Evolutionary conservation across 2,329 filamentous ascomycete genomes (phyloP), one percentile per base, ranked within the genome.

Genomic region (Cytospora schulzeri): DNA sequence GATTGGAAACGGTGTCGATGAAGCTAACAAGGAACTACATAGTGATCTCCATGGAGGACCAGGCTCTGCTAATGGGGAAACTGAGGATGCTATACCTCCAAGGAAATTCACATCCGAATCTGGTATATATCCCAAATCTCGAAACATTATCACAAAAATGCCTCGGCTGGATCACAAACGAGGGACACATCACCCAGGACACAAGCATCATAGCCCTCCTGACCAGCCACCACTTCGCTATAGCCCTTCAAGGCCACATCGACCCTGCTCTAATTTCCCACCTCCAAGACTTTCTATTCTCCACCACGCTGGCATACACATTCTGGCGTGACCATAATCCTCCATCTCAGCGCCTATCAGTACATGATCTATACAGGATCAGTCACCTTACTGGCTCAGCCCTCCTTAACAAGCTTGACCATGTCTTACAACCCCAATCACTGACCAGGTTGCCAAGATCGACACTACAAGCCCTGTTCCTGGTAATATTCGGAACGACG

Each of bases 331-430:
- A 62, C 29, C 60, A 50, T 15, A 33, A 54, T 5, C n/a, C 12
- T 7, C 60, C 52, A 24, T 7, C 60, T 26, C 41, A 38, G 29
- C 28, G 60, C 5, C 38, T 62, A 22, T 56, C 60, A 12, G 38
- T 62, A 14, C 41, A 17, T 22, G 53, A 57, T 26, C 53, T 62
- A 31, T 28, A 53, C 52, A 52, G 52, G 4, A 28, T 45, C 7
- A 56, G 52, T 41, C 48, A 50, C 41, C 7, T 62, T 9, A 48
- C 60, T 38, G 60, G 60, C 38, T 62, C 60, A 3, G 45, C 60
- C 48, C 52, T 62, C 4, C 60, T 62, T n/a, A 29, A 56, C 19
- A 50, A 56, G 15, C 60, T 62, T 24, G 60, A 62, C 60, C 52
- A 38, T 4, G 15, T 50, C 11, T 6, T 62, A 11, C 11, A 51